These are phyloP conservation scores for Prunus mira DNA, from an alignment of 306 rosid species.

Conservation along the genomic window DNA sequence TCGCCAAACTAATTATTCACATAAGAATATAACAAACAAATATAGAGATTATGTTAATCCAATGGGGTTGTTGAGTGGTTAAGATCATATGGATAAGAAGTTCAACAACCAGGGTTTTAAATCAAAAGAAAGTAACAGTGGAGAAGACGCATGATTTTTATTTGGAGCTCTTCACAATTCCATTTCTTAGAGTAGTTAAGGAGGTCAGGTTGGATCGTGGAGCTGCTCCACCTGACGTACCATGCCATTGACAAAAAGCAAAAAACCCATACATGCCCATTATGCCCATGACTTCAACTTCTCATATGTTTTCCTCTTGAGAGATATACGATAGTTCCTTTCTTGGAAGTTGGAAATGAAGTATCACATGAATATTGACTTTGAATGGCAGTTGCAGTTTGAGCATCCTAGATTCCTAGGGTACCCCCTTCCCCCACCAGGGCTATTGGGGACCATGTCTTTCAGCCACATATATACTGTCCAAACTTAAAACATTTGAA, in stretches of 20 bases:
- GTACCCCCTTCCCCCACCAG: neutral
- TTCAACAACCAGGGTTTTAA: conserved; percentile 8
- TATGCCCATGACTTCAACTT: neutral
- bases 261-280: neutral
- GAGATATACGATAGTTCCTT: neutral
- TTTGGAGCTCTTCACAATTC: neutral
- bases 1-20: neutral
- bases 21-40: neutral
- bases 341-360: neutral
- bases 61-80: conserved; percentile 14
- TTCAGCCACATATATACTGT: too few species aligned
- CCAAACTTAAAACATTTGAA: too few species aligned
- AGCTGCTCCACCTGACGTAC: neutral
- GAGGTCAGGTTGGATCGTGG: neutral
- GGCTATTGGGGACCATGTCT: neutral
- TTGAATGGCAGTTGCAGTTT: neutral
- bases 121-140: neutral
- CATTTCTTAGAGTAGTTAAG: neutral
- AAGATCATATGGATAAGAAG: conserved; percentile 3
- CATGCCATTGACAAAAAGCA: neutral
- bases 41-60: neutral
- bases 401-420: neutral
- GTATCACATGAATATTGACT: neutral
- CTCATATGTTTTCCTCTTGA: neutral
- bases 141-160: neutral